Percentiles rank a stretch among this genome's conserved stretches.
These are phyloP conservation scores for Anaeramoeba flamelloides DNA, from an alignment of 78 protist species.

Conservation along the genomic window DNA sequence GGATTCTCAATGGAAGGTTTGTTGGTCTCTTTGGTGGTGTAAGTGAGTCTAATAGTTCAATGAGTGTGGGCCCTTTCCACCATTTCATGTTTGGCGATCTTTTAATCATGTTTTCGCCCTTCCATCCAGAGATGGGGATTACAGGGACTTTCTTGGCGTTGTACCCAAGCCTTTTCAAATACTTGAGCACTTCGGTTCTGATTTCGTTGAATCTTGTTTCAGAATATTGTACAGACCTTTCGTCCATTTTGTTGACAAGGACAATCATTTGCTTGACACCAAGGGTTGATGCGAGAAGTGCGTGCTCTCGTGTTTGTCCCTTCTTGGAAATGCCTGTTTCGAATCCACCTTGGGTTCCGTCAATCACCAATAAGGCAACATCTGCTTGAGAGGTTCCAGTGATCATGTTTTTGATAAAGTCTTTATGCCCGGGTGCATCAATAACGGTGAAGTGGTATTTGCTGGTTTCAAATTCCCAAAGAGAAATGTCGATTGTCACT, in stretches of 20 bases:
- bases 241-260: slow-evolving; percentile 89
- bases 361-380: slow-evolving; percentile 72
- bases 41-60: slow-evolving; percentile 46
- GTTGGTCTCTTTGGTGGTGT: slow-evolving; percentile 35
- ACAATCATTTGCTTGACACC: slow-evolving; percentile 90
- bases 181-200: slow-evolving; percentile 51
- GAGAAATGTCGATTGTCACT: slow-evolving; percentile 28
- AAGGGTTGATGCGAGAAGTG: slow-evolving; percentile 82
- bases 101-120: slow-evolving; percentile 90
- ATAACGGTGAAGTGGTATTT: slow-evolving; percentile 92
- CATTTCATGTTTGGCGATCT: slow-evolving; percentile 62
- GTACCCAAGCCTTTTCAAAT: slow-evolving; percentile 34
- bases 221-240: slow-evolving; percentile 28
- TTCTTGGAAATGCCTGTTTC: slow-evolving; percentile 84
- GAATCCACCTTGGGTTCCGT: slow-evolving; percentile 77
- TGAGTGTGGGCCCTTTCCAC: slow-evolving; percentile 67
- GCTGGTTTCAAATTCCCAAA: slow-evolving; percentile 19
- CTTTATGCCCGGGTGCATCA: slow-evolving; percentile 99
- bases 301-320: slow-evolving; percentile 97
- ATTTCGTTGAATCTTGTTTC: slow-evolving; percentile 76
- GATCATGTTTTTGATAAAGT: slow-evolving; percentile 51
- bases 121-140: slow-evolving; percentile 86
- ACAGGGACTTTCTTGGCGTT: slow-evolving; percentile 35
- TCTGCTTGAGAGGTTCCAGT: slow-evolving; percentile 33
- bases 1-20: slow-evolving; percentile 81